phyloP scores from a whole-genome alignment of 257 asterid genomes.

The Solanum corneliomulleri region DNA sequence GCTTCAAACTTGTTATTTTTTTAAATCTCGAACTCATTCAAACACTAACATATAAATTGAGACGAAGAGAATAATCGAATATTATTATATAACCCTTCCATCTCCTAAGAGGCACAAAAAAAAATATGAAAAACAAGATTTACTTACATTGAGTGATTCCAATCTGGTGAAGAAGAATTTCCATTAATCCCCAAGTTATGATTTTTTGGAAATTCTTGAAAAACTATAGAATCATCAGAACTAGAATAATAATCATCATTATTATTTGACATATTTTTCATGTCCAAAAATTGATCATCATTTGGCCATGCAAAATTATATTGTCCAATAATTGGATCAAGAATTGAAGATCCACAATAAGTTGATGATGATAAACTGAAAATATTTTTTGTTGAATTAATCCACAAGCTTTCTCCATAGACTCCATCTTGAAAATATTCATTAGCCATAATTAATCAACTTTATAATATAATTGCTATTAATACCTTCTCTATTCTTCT shows the following conservation, averaged over 20 bases:
- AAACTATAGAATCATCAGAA: conserved; percentile 24
- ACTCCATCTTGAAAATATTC: conserved; percentile 37
- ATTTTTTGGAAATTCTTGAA: conserved; percentile 22
- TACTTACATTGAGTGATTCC: conserved; percentile 60
- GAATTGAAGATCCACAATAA: conserved; percentile 14
- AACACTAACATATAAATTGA: background rate
- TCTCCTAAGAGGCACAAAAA: background rate
- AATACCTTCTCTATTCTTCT: background rate
- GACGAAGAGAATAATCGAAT: background rate
- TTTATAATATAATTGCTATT: background rate
- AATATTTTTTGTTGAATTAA: conserved; percentile 35
- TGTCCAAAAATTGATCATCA: conserved; percentile 11
- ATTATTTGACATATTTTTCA: conserved; percentile 1
- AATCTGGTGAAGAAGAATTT: conserved; percentile 8
- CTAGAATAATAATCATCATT: conserved; percentile 21
- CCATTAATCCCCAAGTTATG: conserved; percentile 6
- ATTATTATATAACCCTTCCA: background rate
- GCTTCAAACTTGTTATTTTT: background rate
- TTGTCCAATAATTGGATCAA: conserved; percentile 12
- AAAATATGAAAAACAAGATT: background rate
- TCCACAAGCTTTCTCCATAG: conserved; percentile 46
- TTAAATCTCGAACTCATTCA: background rate
- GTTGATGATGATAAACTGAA: conserved; percentile 32
- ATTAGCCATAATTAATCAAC: conserved; percentile 31
- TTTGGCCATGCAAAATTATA: conserved; percentile 31